These are phyloP conservation scores for Xylariaceae sp. DNA, from an alignment of 2,329 filamentous ascomycete genomes.

Conservation along the genomic window DNA sequence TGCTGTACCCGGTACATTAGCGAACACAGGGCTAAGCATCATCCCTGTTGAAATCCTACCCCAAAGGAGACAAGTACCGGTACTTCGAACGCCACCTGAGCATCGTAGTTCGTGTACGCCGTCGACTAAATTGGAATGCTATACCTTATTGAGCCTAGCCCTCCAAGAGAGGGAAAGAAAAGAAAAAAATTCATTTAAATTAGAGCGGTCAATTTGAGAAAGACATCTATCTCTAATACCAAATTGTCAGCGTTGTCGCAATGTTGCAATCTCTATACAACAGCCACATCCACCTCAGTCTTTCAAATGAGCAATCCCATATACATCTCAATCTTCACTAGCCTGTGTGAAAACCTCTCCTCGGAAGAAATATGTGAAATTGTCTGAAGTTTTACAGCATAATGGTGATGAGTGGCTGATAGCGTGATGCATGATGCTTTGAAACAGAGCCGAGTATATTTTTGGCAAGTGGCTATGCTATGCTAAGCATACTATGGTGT, in stretches of 20 bases:
- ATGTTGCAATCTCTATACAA: too few relatives aligned
- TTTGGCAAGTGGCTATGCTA: constrained; percentile 26
- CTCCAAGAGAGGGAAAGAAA: neutral
- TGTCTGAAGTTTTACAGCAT: neutral
- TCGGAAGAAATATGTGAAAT: too few relatives aligned
- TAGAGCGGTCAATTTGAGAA: constrained; percentile 19
- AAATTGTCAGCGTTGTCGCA: constrained; percentile 12
- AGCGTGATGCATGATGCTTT: constrained; percentile 17
- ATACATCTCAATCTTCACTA: neutral
- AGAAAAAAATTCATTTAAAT: neutral
- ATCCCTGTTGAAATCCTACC: constrained; percentile 29
- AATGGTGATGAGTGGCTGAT: neutral
- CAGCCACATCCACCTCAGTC: neutral
- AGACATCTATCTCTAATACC: constrained; percentile 8
- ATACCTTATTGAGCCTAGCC: constrained; percentile 14
- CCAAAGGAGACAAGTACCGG: constrained; percentile 28
- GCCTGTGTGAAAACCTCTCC: too few relatives aligned
- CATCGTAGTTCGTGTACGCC: constrained; percentile 10
- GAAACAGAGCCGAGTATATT: constrained; percentile 27
- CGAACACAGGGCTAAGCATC: constrained; percentile 28
- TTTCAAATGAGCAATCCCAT: neutral
- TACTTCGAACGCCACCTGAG: constrained; percentile 28
- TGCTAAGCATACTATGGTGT: neutral
- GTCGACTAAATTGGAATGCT: neutral
- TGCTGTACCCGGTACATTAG: constrained; percentile 34